Base-by-base conservation (phyloP, 805 yeast genomes). In the Lipomyces chichibuensis region DNA sequence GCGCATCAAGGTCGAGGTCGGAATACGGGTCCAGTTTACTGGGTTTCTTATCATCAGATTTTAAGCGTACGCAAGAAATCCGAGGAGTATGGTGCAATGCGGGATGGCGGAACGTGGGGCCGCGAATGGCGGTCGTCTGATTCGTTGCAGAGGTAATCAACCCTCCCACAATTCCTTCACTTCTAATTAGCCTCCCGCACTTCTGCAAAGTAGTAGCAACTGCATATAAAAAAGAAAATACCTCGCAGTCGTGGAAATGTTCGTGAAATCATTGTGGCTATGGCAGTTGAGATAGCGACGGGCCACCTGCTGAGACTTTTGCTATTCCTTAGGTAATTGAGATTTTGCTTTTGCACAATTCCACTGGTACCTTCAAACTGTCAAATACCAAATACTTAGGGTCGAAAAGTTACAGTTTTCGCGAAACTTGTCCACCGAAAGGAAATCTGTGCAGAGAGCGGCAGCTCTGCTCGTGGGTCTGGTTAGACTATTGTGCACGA, bases 171-270 rank as follows among this genome's bases (percentile, higher is more conserved):
- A 43, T 1, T 43, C 49, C 49, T 43, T 43, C 23, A 6, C 20
- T 8, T n/a, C 20, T 37, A n/a, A n/a, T 43, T 43, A 43, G 49
- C 23, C 23, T 37, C 32, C 39, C 17, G 39, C 39, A 9, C 25
- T 43, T 7, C 49, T 43, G 13, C 6, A n/a, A 14, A n/a, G 20
- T 17, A 43, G 2, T 17, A 43, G 6, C 14, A 43, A n/a, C 23
- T 43, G 11, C 23, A 5, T 23, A 23, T 14, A 17, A 8, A 25
- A 25, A 25, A 3, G 17, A 39, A 55, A 51, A 51, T 63, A 64
- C 65, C 51, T 25, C 57, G 62, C 25, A 64, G 58, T 39, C 59
- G 53, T 37, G 55, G 54, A n/a, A 63, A 27, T 6, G 39, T 65
- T 39, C 60, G 60, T 23, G 59, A 57, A 23, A 65, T 51, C 65